Evolutionary conservation across 345 rosid species (phyloP).

Genomic region (Brassica nigra): DNA sequence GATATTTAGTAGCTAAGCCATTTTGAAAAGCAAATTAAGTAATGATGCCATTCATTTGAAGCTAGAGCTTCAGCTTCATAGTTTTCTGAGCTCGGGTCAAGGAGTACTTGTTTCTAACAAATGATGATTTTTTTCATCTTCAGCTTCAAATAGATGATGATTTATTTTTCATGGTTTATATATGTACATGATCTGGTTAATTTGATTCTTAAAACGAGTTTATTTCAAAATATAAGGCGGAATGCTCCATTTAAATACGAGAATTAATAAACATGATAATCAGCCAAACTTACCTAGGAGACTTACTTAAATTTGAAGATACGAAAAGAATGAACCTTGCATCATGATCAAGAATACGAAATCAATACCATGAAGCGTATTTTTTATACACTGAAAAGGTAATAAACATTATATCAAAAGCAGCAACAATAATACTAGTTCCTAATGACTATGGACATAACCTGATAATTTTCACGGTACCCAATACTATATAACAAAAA

Average conservation of each 20-base stretch:
- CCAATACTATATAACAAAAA: constrained; percentile 33
- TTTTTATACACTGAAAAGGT: constrained; percentile 40
- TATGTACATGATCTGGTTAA: background rate
- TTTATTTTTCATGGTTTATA: background rate
- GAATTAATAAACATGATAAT: background rate
- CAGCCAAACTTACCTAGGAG: constrained; percentile 23
- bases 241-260: background rate
- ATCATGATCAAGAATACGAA: constrained; percentile 21
- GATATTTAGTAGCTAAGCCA: background rate
- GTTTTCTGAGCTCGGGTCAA: background rate
- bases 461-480: constrained; percentile 35
- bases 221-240: background rate
- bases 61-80: background rate
- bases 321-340: constrained; percentile 4
- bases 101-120: background rate
- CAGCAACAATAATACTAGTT: constrained; percentile 28
- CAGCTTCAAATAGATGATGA: background rate
- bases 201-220: background rate
- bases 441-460: constrained; percentile 37
- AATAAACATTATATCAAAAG: constrained; percentile 36
- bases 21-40: background rate
- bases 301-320: background rate
- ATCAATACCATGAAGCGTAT: constrained; percentile 13
- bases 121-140: background rate
- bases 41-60: background rate